phyloP scores from a whole-genome alignment of 306 rosid species.

The Argentina anserina region DNA sequence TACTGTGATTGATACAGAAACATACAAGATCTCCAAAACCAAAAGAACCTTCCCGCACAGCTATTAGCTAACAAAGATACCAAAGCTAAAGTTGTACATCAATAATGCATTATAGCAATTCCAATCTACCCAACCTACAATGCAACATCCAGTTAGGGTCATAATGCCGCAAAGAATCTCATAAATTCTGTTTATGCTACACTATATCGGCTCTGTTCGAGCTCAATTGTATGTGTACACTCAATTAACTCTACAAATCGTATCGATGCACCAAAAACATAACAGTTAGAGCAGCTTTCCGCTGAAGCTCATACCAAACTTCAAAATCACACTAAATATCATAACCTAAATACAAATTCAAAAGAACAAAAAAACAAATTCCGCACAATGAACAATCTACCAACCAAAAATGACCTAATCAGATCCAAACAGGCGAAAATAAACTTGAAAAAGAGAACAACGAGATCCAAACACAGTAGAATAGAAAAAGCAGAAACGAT shows the following conservation, averaged over 20 bases:
- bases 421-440: neutral
- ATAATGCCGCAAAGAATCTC: no score
- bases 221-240: neutral
- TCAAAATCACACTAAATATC: neutral
- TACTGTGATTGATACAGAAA: neutral
- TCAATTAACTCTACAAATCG: neutral
- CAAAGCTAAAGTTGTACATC: neutral
- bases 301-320: neutral
- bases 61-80: neutral
- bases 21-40: neutral
- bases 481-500: neutral
- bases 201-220: neutral
- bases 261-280: neutral
- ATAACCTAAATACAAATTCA: neutral
- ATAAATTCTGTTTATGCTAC: neutral
- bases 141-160: neutral
- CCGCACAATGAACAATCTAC: neutral
- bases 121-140: neutral
- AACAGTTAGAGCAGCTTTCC: no score
- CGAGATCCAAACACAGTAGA: slow-evolving; percentile 1
- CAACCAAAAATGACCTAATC: neutral
- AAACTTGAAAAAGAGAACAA: neutral
- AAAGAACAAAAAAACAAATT: neutral
- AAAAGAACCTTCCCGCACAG: neutral
- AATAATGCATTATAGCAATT: neutral